Evolutionary conservation across 2,329 filamentous ascomycete genomes (phyloP).

Genomic region (Aureobasidium sp.): DNA sequence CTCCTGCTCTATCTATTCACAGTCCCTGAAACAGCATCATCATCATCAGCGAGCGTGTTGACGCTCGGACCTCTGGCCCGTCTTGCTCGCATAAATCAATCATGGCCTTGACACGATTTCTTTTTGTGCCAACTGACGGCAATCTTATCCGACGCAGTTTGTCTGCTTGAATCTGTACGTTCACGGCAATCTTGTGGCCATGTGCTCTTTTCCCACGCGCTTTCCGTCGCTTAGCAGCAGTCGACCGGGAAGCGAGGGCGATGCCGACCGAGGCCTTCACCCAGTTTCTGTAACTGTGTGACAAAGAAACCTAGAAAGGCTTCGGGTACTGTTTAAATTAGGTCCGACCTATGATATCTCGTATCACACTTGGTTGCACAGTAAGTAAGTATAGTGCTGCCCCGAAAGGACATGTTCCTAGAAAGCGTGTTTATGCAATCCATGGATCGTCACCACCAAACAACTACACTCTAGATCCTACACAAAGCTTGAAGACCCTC

Average conservation of each 20-base stretch:
- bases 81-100: slow-evolving; percentile 1
- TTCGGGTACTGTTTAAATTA: background rate
- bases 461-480: slow-evolving; percentile 31
- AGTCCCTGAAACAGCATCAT: slow-evolving; percentile 7
- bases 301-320: slow-evolving; percentile 10
- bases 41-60: background rate
- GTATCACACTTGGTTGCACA: background rate
- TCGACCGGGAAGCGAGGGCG: background rate
- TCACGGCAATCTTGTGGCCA: background rate
- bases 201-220: background rate
- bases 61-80: background rate
- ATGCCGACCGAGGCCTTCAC: background rate
- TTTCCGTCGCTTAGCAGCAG: background rate
- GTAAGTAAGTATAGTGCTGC: background rate
- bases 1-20: background rate
- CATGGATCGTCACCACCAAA: no score
- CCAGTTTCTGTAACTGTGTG: background rate
- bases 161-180: background rate
- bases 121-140: slow-evolving; percentile 5
- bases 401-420: no score
- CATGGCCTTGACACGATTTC: slow-evolving; percentile 3
- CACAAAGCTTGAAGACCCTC: slow-evolving; percentile 59
- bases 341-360: slow-evolving; percentile 1
- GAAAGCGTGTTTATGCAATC: background rate
- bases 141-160: background rate